Evolutionary conservation across 805 yeast species (phyloP).

Genomic region (Yarrowia alimentaria): DNA sequence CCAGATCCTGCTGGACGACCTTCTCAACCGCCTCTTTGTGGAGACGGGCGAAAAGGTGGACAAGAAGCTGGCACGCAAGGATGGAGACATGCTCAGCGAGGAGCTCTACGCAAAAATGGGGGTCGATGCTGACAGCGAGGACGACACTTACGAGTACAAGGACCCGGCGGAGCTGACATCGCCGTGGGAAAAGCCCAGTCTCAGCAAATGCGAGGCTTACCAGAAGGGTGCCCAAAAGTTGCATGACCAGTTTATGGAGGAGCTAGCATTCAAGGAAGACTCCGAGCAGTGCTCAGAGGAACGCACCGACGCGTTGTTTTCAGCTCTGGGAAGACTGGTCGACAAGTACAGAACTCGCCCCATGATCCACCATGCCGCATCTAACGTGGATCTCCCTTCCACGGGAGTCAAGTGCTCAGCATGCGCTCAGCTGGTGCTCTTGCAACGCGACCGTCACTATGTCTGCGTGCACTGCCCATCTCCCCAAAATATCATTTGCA

Average conservation of each 20-base stretch:
- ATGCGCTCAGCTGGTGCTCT: not conserved
- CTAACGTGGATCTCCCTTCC: conserved; percentile 8
- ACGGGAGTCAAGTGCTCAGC: conserved; percentile 18
- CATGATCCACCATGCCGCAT: conserved; percentile 13
- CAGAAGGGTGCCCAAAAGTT: conserved; percentile 15
- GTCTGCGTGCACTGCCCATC: conserved; percentile 23
- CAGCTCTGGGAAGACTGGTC: conserved; percentile 5
- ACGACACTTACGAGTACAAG: not conserved
- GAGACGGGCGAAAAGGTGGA: not conserved
- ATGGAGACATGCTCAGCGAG: not conserved
- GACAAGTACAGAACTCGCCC: conserved; percentile 14
- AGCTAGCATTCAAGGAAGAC: conserved; percentile 11
- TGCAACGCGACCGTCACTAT: conserved; percentile 9
- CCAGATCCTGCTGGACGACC: conserved; percentile 3
- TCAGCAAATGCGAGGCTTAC: not conserved
- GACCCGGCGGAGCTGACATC: not conserved
- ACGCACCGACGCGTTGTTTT: conserved; percentile 7
- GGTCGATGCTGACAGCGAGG: conserved; percentile 1
- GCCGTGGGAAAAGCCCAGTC: conserved; percentile 2
- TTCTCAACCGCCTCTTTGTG: conserved; percentile 1
- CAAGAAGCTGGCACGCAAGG: conserved; percentile 6
- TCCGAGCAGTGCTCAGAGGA: conserved; percentile 6
- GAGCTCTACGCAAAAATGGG: conserved; percentile 9
- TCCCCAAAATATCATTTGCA: conserved; percentile 8
- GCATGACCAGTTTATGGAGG: conserved; percentile 21